phyloP scores from a whole-genome alignment of 495 filamentous ascomycete genomes.

The Letharia lupina region DNA sequence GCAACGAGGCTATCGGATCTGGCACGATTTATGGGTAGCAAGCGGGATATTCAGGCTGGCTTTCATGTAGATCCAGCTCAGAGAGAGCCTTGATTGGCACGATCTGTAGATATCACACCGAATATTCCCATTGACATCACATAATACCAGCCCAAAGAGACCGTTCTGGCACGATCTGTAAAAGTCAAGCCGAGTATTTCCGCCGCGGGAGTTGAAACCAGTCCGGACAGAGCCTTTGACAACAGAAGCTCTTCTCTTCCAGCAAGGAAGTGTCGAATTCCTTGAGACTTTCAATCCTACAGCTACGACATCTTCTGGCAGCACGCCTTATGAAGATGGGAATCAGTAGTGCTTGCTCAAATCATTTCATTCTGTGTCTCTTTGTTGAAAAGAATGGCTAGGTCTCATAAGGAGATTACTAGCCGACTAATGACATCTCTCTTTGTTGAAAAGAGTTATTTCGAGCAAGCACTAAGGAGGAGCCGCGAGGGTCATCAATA shows the following conservation, averaged over 20 bases:
- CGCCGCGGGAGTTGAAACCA: no score
- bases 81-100: not conserved
- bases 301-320: not conserved
- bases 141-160: not conserved
- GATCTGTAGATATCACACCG: not conserved
- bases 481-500: no score
- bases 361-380: not conserved
- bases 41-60: not conserved
- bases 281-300: no score
- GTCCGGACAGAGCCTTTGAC: not conserved
- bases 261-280: no score
- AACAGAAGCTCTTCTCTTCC: not conserved
- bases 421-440: not conserved
- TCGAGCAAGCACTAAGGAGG: no score
- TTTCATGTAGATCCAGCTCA: not conserved
- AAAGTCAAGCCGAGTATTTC: no score
- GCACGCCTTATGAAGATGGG: not conserved
- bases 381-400: not conserved
- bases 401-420: not conserved
- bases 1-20: not conserved
- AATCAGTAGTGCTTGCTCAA: not conserved
- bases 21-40: not conserved
- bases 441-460: not conserved
- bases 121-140: not conserved
- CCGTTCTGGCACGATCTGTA: not conserved